Evolutionary conservation across 768 basidiomycete genomes (phyloP), one percentile per base, ranked within the genome.

Genomic region (Paxillus involutus): DNA sequence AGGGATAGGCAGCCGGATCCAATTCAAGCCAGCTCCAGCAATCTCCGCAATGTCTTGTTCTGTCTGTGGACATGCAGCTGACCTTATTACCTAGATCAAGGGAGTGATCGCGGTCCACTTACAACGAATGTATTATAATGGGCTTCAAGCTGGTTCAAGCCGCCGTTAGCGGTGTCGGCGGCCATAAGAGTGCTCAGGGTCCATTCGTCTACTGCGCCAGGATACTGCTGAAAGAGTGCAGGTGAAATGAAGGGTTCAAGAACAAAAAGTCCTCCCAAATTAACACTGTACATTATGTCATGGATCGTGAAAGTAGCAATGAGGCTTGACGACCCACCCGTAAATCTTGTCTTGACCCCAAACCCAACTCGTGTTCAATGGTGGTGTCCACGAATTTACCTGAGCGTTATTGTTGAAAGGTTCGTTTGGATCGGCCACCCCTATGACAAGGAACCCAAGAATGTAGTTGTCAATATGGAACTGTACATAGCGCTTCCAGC

Each of bases 11-110:
- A 94, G 71, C 3, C 91, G 81, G 44, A 95, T 71, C 79, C 86
- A 94, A 72, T 91, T 94, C 46, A 94, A 72, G 4, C 93, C 94
- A 29, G 91, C 92, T 39, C 83, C 88, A 43, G 94, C 91, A 55
- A 97, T 95, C 65, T 86, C 75, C 36, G 93, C 93, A 56, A 95
- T 85, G 73, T 96, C 94, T 72, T 89, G 75, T 67, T 94, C 91
- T 51, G 89, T 94, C 90, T 94, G 68, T 26, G 37, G 47, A 35
- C 43, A 52, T 36, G 33, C 54, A 24, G 42, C 29, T 8, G 26
- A 41, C 21, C 9, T 51, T 32, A 52, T 47, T 21, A 37, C 7
- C 43, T 39, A 36, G 29, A 45, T 33, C 13, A 51, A 49, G 41
- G 47, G 13, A 29, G 41, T 36, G 30, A 47, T 9, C 10, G 21